These are phyloP conservation scores for Trichomonascaceae sp. DNA, from an alignment of 1,139 yeast species.

Conservation along the genomic window DNA sequence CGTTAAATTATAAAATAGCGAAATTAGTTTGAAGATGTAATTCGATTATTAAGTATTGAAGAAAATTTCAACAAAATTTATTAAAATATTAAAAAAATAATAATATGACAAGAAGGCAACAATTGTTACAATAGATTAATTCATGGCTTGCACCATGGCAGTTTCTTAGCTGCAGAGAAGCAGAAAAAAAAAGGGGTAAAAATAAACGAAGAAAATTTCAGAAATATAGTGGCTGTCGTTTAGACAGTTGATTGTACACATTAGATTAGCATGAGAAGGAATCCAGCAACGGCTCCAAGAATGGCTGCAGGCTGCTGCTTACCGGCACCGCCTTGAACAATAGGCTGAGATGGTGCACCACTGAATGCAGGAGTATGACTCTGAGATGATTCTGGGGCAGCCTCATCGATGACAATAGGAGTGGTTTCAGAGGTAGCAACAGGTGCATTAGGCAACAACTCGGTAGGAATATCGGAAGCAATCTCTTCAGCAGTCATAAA, in stretches of 20 bases:
- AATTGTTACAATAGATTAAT: background rate
- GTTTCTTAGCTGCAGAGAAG: background rate
- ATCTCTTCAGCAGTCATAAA: background rate
- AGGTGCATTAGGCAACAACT: background rate
- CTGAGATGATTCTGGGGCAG: background rate
- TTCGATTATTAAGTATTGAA: background rate
- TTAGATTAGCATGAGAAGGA: background rate
- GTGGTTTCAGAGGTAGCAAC: background rate
- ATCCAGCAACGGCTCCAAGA: background rate
- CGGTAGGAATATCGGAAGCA: background rate
- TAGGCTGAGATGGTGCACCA: background rate
- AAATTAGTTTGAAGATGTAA: background rate
- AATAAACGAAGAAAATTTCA: background rate
- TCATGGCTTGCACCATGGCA: background rate
- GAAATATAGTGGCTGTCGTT: background rate
- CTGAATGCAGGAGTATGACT: background rate
- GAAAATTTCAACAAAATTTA: conserved; percentile 8
- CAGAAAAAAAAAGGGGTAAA: background rate
- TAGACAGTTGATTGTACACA: background rate
- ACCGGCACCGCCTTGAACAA: background rate
- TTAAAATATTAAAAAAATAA: background rate
- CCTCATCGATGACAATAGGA: background rate
- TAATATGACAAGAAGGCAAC: background rate
- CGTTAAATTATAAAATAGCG: background rate
- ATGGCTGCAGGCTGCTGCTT: background rate